Conservation (phyloP, 495 filamentous ascomycete species). For the Penicillium simplicissimum region DNA sequence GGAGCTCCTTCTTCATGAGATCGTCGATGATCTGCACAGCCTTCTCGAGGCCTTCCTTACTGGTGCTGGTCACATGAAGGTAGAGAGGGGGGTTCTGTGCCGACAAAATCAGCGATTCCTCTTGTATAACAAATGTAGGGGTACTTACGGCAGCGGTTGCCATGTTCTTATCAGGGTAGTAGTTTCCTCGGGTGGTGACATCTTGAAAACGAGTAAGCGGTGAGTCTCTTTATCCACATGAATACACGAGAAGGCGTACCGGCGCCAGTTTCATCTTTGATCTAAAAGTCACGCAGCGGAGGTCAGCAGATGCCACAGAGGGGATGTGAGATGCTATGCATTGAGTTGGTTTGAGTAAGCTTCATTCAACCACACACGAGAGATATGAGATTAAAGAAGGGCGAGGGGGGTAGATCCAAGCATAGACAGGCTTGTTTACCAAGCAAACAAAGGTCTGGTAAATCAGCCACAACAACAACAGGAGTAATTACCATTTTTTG, state of each 20-base stretch:
- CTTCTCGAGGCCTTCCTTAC: slow-evolving; percentile 85
- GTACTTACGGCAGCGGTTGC: slow-evolving; percentile 83
- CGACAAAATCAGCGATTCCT: background rate
- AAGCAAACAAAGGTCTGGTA: slow-evolving; percentile 51
- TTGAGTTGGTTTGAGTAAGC: slow-evolving; percentile 73
- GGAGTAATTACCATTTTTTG: slow-evolving; percentile 99
- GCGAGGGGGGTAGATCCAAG: slow-evolving; percentile 39
- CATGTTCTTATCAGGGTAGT: slow-evolving; percentile 97
- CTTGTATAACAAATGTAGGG: too few species aligned
- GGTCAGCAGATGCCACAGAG: slow-evolving; percentile 98
- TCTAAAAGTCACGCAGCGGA: slow-evolving; percentile 91
- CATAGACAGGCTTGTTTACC: slow-evolving; percentile 24
- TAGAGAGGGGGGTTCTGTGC: slow-evolving; percentile 86
- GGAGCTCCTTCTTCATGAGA: slow-evolving; percentile 93
- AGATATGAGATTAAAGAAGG: slow-evolving; percentile 38
- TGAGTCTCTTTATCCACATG: slow-evolving; percentile 58
- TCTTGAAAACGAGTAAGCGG: slow-evolving; percentile 70
- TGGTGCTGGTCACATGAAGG: slow-evolving; percentile 92
- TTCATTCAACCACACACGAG: slow-evolving; percentile 64
- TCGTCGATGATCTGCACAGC: slow-evolving; percentile 86
- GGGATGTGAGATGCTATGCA: slow-evolving; percentile 68
- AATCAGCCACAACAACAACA: slow-evolving; percentile 75
- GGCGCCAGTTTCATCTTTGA: slow-evolving; percentile 99
- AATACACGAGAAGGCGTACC: slow-evolving; percentile 75
- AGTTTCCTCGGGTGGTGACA: slow-evolving; percentile 96